phyloP scores from a whole-genome alignment of 2,329 filamentous ascomycete species.

The Coniella vitis region DNA sequence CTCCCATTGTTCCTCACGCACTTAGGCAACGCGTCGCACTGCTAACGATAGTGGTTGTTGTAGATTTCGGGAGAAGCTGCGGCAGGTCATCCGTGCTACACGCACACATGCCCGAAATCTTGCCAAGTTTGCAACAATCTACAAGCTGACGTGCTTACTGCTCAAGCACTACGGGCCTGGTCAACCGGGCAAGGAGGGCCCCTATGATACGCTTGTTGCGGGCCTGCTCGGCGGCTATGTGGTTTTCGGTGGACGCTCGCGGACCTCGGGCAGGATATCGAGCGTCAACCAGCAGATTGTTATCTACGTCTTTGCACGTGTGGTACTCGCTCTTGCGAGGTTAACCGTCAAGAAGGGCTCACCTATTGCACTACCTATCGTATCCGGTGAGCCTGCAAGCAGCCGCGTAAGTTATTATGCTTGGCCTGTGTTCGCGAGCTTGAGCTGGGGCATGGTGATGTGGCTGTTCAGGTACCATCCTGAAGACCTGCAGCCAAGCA shows the following conservation, averaged over 20 bases:
- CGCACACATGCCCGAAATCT: slow-evolving; percentile 87
- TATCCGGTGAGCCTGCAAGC: slow-evolving; percentile 42
- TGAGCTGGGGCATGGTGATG: slow-evolving; percentile 94
- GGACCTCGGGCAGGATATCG: slow-evolving; percentile 61
- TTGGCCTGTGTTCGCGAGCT: slow-evolving; percentile 86
- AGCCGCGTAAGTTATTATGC: slow-evolving; percentile 59
- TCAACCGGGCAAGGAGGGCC: slow-evolving; percentile 57
- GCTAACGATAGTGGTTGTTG: background rate
- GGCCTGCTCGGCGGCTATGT: slow-evolving; percentile 86
- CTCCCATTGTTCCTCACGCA: slow-evolving; percentile 22
- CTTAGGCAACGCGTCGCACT: too few species aligned
- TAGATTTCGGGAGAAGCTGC: slow-evolving; percentile 66
- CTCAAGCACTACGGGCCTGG: slow-evolving; percentile 54
- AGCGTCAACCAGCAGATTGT: slow-evolving; percentile 94
- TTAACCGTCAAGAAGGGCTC: slow-evolving; percentile 63
- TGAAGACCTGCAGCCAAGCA: slow-evolving; percentile 80
- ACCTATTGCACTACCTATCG: slow-evolving; percentile 36
- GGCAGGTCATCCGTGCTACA: slow-evolving; percentile 77
- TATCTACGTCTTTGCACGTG: slow-evolving; percentile 93
- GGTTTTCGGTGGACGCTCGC: slow-evolving; percentile 69
- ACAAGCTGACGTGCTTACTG: slow-evolving; percentile 75
- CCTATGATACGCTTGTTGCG: slow-evolving; percentile 78
- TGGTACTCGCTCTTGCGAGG: slow-evolving; percentile 76
- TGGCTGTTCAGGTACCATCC: slow-evolving; percentile 90
- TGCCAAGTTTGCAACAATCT: slow-evolving; percentile 82